Evolutionary conservation across 1,139 yeast genomes (phyloP).

Genomic region (Arxiozyma telluris): DNA sequence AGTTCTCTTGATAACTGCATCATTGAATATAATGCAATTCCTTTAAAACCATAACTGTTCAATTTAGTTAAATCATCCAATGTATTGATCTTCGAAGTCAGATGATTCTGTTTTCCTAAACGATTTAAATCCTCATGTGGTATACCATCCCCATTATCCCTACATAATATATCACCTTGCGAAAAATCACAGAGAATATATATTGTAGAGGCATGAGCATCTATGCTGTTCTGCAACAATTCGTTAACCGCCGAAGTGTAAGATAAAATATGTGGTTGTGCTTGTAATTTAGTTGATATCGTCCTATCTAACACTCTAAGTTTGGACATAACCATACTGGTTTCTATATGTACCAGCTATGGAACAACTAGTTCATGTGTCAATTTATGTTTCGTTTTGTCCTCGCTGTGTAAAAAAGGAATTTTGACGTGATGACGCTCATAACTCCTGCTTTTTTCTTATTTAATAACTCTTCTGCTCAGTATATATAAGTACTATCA

Average conservation of each 20-base stretch:
- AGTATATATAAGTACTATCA: too few species aligned
- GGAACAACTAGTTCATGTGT: background rate
- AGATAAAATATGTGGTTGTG: slow-evolving; percentile 25
- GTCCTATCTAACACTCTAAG: slow-evolving; percentile 10
- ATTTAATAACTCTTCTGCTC: too few species aligned
- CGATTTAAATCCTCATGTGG: slow-evolving; percentile 42
- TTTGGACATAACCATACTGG: background rate
- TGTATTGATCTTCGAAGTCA: slow-evolving; percentile 41
- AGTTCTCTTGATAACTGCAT: background rate
- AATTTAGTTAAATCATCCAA: slow-evolving; percentile 26
- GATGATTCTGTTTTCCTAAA: slow-evolving; percentile 31
- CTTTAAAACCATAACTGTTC: slow-evolving; percentile 35
- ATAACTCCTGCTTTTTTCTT: background rate
- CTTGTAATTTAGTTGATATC: slow-evolving; percentile 18
- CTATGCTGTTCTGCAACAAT: slow-evolving; percentile 44
- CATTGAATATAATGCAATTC: slow-evolving; percentile 24
- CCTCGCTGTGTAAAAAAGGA: too few species aligned
- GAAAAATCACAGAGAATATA: slow-evolving; percentile 34
- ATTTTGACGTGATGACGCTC: background rate
- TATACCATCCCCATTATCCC: slow-evolving; percentile 50
- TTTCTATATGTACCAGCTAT: background rate
- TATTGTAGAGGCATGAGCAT: slow-evolving; percentile 43
- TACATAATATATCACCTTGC: slow-evolving; percentile 36
- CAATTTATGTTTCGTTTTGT: too few species aligned
- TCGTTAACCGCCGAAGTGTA: slow-evolving; percentile 35